Evolutionary conservation across 2,329 filamentous ascomycete species (phyloP), one percentile per base, ranked within the genome.

Genomic region (Periconia sp.): DNA sequence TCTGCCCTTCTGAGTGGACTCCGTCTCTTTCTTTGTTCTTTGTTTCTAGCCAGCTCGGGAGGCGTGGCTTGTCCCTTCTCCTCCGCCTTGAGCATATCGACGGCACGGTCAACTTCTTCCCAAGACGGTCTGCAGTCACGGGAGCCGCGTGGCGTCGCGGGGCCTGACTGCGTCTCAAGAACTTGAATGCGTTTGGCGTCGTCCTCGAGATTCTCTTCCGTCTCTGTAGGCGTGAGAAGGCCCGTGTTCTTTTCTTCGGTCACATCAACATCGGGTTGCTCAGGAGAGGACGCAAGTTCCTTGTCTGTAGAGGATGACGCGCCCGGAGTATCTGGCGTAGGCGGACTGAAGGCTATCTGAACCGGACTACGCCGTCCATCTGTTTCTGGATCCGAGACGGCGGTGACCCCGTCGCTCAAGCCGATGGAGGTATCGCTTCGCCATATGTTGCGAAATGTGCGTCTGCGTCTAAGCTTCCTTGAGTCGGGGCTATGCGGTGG

Each of bases 61-160:
- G 31, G 39, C 24, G 42, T 24, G n/a, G 31, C 35, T 16, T 55
- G 42, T 5, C 51, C 54, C n/a, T 53, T 50, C 31, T 58, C 56
- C 24, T 62, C 61, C 0, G 62, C 65, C 26, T 62, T 66, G 12
- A 68, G 48, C 31, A 64, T 36, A 30, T 63, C 64, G 16, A 68
- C 62, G 0, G 65, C 64, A 1, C 61, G 59, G 34, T 69, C 63
- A 5, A 69, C 65, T 40, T 68, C 66, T 26, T 68, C 66, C 67
- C 67, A 70, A 13, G 60, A 66, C 0, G 66, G 65, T 5, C 63
- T 46, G 26, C 52, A 61, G 43, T 74, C 70, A 19, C 72, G 57
- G 11, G 65, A 69, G 0, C 73, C 73, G 17, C 66, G 69, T 0
- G 73, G 73, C 9, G 73, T 75, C 2, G 71, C 69, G 18, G 73